Evolutionary conservation across 208 protist genomes (phyloP), one percentile per base, ranked within the genome.

Genomic region (Spongospora subterranea): DNA sequence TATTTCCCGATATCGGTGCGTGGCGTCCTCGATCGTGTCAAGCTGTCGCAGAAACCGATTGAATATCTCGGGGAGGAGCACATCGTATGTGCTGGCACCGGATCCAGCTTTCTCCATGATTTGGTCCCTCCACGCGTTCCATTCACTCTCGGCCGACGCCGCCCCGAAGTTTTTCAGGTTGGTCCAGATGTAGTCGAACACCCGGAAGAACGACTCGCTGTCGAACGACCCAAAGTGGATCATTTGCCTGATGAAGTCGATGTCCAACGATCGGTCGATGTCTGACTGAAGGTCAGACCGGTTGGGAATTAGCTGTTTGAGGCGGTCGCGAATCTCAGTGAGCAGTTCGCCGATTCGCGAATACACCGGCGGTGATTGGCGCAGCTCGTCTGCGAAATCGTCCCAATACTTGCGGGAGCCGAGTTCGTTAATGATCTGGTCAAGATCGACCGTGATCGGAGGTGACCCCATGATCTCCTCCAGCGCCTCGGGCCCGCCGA

Each of bases 151-250:
- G n/a, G 71, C 71, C 35, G 71, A 6, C 6, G 71, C 71, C 71
- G 71, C 6, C n/a, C 71, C 71, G 71, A 82, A 82, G 17, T 20
- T 82, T 43, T 82, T 82, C n/a, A 82, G 71, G 17, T 82, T 6
- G 17, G 71, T 82, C 71, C 71, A 82, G 71, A 82, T 82, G n/a
- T 40, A 6, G n/a, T 82, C 40, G n/a, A 82, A 82, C 17, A 82
- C 71, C n/a, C 11, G 6, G 17, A 82, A 35, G 71, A 82, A 82
- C 71, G 71, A 35, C 17, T 6, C 71, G 17, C 71, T 35, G n/a
- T 82, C 71, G 71, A 82, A 82, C 71, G 71, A 82, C 6, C n/a
- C 71, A n/a, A 82, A 82, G 13, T 82, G 35, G n/a, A 82, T 82
- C n/a, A 82, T 6, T 43, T 82, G 71, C 13, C 71, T 6, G n/a